Evolutionary conservation across 768 basidiomycete genomes (phyloP).

Genomic region (Lyophyllum decastes): DNA sequence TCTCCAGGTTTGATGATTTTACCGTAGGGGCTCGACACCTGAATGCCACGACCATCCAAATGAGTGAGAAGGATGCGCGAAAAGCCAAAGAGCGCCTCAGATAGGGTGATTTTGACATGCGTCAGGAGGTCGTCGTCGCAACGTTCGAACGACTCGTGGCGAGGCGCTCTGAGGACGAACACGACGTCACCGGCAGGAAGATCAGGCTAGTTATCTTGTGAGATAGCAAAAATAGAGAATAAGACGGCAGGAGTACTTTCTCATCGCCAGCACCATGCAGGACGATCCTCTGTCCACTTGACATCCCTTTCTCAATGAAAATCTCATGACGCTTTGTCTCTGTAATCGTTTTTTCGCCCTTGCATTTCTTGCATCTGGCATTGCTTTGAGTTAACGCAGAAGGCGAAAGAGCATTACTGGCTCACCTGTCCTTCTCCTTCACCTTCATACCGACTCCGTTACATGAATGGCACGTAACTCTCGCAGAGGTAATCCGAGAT

Average conservation of each 20-base stretch:
- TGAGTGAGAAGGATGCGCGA: slow-evolving; percentile 88
- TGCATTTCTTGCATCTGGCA: slow-evolving; percentile 91
- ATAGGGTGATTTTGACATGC: slow-evolving; percentile 82
- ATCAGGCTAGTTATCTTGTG: slow-evolving; percentile 60
- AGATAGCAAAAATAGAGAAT: background rate
- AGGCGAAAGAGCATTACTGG: background rate
- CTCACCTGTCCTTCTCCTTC: slow-evolving; percentile 82
- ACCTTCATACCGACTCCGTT: slow-evolving; percentile 68
- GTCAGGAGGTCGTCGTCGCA: slow-evolving; percentile 81
- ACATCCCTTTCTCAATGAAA: slow-evolving; percentile 84
- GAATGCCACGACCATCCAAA: slow-evolving; percentile 90
- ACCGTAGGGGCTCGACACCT: slow-evolving; percentile 70
- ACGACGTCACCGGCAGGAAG: slow-evolving; percentile 89
- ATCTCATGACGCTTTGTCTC: slow-evolving; percentile 92
- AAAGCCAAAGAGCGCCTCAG: slow-evolving; percentile 95
- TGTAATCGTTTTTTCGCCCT: slow-evolving; percentile 78
- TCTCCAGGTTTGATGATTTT: slow-evolving; percentile 77
- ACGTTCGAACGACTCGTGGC: slow-evolving; percentile 83
- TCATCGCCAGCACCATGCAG: slow-evolving; percentile 93
- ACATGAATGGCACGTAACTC: slow-evolving; percentile 69
- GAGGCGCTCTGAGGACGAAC: slow-evolving; percentile 68
- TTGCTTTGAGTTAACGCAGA: background rate
- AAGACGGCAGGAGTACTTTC: slow-evolving; percentile 47
- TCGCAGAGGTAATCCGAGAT: slow-evolving; percentile 48
- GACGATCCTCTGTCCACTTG: slow-evolving; percentile 81